Evolutionary conservation across 805 yeast genomes (phyloP).

Genomic region (Cyberlindnera maritima): DNA sequence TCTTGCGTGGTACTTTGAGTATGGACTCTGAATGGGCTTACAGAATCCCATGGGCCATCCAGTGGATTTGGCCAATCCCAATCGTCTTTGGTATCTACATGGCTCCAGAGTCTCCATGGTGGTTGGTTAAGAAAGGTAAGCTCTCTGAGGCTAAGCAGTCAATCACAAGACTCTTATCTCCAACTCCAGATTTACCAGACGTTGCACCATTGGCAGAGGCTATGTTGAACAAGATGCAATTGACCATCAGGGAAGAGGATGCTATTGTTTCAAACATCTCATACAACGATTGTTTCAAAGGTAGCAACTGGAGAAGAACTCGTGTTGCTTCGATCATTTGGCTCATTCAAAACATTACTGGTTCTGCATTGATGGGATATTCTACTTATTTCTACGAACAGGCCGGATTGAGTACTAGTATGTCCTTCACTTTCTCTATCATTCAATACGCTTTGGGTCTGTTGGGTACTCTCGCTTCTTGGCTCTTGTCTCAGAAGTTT

Average conservation of each 20-base stretch:
- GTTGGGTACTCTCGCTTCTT: conserved; percentile 31
- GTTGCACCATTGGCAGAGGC: conserved; percentile 27
- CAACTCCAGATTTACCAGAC: conserved; percentile 16
- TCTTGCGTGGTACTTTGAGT: conserved; percentile 23
- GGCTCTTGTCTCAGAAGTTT: conserved; percentile 30
- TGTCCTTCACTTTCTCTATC: conserved; percentile 39
- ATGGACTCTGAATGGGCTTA: conserved; percentile 29
- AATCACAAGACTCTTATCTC: conserved; percentile 24
- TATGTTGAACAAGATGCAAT: conserved; percentile 33
- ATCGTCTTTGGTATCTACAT: conserved; percentile 33
- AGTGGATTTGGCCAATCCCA: conserved; percentile 28
- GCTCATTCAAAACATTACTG: conserved; percentile 45
- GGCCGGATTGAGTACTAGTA: conserved; percentile 43
- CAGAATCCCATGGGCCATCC: conserved; percentile 35
- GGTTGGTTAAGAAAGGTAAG: conserved; percentile 37
- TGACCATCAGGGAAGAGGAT: conserved; percentile 30
- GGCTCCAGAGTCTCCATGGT: conserved; percentile 50
- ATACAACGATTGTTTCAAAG: conserved; percentile 43
- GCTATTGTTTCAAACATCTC: conserved; percentile 27
- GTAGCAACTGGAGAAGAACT: conserved; percentile 45
- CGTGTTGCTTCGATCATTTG: conserved; percentile 35
- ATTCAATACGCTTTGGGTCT: conserved; percentile 35
- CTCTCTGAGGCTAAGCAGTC: conserved; percentile 33
- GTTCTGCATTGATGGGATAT: conserved; percentile 44
- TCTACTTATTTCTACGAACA: conserved; percentile 48